Evolutionary conservation across 2,329 filamentous ascomycete genomes (phyloP).

Genomic region (Incumbomyces delicatus): DNA sequence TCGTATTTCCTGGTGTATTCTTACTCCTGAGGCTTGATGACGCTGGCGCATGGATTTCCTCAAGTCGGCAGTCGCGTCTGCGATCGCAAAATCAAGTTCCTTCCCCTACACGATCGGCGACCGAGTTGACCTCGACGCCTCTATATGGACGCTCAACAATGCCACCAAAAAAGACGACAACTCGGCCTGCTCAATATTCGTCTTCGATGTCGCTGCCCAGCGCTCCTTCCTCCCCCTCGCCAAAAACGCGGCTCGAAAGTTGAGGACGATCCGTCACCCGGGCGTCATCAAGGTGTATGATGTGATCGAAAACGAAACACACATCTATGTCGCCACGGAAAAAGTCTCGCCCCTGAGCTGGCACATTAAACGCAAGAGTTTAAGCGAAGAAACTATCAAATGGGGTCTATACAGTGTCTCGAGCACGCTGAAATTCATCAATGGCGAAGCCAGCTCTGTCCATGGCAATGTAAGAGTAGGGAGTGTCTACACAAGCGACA

Average conservation of each 20-base stretch:
- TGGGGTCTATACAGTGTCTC: conserved; percentile 87
- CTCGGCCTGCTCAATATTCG: conserved; percentile 91
- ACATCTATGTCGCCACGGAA: conserved; percentile 95
- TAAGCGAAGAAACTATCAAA: conserved; percentile 88
- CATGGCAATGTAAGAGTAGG: conserved; percentile 78
- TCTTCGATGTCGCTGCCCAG: conserved; percentile 79
- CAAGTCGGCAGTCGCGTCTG: conserved; percentile 93
- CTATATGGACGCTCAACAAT: conserved; percentile 94
- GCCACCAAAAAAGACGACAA: conserved; percentile 88
- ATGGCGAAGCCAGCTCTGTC: conserved; percentile 81
- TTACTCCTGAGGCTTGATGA: neutral
- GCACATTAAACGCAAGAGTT: conserved; percentile 78
- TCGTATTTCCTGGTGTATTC: neutral
- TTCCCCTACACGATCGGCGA: conserved; percentile 93
- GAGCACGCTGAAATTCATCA: conserved; percentile 90
- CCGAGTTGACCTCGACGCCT: conserved; percentile 80
- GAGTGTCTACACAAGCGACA: conserved; percentile 87
- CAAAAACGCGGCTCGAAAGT: conserved; percentile 86
- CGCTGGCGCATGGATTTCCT: conserved; percentile 73
- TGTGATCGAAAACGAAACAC: conserved; percentile 89
- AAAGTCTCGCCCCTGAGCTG: conserved; percentile 76
- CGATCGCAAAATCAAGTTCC: conserved; percentile 86
- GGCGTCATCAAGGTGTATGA: conserved; percentile 91
- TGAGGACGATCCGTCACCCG: conserved; percentile 84
- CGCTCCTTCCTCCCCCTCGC: conserved; percentile 74